Evolutionary conservation across 495 filamentous ascomycete species (phyloP).

Genomic region (Friedmanniomyces simplex): DNA sequence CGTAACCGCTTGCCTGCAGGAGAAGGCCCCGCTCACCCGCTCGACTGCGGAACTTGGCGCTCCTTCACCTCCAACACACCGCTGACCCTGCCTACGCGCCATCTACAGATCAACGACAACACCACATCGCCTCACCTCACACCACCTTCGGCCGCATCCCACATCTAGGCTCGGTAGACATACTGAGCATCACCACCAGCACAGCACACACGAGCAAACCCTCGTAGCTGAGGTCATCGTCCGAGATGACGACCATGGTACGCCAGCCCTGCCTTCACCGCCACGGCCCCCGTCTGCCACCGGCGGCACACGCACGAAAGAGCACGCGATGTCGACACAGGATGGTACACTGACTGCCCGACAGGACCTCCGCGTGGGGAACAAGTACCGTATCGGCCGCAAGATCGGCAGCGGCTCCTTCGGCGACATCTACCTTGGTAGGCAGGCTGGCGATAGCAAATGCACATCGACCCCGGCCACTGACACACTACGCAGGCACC

Average conservation of each 20-base stretch:
- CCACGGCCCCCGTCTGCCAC: background rate
- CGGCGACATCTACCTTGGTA: slow-evolving; percentile 97
- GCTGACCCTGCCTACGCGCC: background rate
- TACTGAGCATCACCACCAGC: slow-evolving; percentile 9
- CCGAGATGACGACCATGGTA: slow-evolving; percentile 25
- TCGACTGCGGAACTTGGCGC: background rate
- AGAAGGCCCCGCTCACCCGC: background rate
- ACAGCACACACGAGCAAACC: background rate
- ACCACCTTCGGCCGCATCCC: background rate
- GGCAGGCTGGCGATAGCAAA: slow-evolving; percentile 17
- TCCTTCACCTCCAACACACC: background rate
- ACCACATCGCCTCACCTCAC: too few relatives aligned
- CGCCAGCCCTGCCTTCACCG: background rate
- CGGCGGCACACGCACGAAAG: background rate
- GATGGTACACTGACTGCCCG: background rate
- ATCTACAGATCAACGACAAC: background rate
- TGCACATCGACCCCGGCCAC: background rate
- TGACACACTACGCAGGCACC: slow-evolving; percentile 50
- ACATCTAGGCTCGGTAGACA: slow-evolving; percentile 6
- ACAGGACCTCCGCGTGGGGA: slow-evolving; percentile 97
- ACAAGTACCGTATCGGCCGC: slow-evolving; percentile 99
- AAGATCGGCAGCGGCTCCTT: slow-evolving; percentile 99
- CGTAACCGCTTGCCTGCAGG: background rate
- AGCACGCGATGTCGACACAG: background rate
- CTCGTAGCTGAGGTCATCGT: slow-evolving; percentile 11